A percentile compares a stretch with the other conserved stretches of the same genome.
These are phyloP conservation scores for Pestalotiopsis fici DNA, from an alignment of 2,329 filamentous ascomycete genomes.

Conservation along the genomic window DNA sequence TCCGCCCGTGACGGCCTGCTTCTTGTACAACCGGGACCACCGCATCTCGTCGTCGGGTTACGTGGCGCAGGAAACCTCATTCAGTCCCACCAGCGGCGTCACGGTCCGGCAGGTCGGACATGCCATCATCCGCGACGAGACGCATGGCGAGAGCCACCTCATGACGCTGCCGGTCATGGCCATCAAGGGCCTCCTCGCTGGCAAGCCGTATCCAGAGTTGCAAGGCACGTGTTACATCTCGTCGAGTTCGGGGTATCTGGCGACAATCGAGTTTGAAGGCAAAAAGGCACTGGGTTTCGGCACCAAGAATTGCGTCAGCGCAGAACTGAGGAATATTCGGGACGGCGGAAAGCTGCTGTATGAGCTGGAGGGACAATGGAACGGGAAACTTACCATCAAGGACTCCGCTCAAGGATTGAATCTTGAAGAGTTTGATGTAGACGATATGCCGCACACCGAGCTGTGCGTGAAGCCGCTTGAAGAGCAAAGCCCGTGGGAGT, in stretches of 20 bases:
- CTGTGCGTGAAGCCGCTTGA: conserved; percentile 8
- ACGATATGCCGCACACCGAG: conserved; percentile 16
- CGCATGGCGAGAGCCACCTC: conserved; percentile 30
- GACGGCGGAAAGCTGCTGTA: conserved; percentile 22
- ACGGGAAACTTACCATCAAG: conserved; percentile 18
- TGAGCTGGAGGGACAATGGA: conserved; percentile 27
- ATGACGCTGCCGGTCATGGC: conserved; percentile 26
- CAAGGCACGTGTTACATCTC: conserved; percentile 27
- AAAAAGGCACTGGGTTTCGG: conserved; percentile 16
- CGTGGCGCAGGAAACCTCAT: conserved; percentile 25
- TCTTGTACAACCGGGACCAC: conserved; percentile 15
- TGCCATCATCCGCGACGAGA: conserved; percentile 28
- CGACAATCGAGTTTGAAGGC: conserved; percentile 23
- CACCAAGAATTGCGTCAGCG: conserved; percentile 22
- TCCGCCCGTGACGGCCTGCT: conserved; percentile 18
- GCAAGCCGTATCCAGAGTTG: conserved; percentile 23
- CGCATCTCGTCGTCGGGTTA: conserved; percentile 24
- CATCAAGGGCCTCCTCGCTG: conserved; percentile 21
- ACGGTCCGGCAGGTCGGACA: conserved; percentile 24
- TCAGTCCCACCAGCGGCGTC: conserved; percentile 20
- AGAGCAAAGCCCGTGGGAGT: conserved; percentile 25
- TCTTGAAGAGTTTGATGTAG: conserved; percentile 19
- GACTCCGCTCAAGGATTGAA: conserved; percentile 14
- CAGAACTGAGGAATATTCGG: conserved; percentile 18
- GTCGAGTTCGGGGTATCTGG: conserved; percentile 25